A percentile compares a stretch with the other conserved stretches of the same genome.
Conservation (phyloP, 768 basidiomycete species). For the Russula griseocarnosa region DNA sequence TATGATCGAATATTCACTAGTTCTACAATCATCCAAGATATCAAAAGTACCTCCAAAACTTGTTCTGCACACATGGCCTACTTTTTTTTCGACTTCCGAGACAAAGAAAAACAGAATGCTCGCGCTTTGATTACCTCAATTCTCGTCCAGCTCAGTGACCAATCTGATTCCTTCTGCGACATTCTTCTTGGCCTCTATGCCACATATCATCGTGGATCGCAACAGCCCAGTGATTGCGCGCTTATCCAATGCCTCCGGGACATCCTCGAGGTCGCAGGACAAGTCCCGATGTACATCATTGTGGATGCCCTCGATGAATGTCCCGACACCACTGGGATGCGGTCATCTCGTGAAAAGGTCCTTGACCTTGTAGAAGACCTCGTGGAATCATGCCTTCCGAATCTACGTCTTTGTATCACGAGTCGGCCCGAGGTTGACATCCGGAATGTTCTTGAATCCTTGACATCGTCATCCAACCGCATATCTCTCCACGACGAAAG, state of each 20-base stretch:
- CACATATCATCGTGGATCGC: background rate
- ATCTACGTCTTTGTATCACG: background rate
- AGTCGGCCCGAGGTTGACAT: background rate
- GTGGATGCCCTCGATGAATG: background rate
- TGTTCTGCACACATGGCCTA: background rate
- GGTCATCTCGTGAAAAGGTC: background rate
- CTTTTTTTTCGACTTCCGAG: slow-evolving; percentile 7
- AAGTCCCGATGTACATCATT: background rate
- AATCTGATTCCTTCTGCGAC: background rate
- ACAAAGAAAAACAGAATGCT: slow-evolving; percentile 27
- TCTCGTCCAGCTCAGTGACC: background rate
- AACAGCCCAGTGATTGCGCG: background rate
- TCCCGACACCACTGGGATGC: background rate
- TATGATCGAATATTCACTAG: background rate
- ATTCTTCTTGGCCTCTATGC: background rate
- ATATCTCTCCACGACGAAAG: slow-evolving; percentile 2
- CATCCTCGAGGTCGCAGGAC: background rate
- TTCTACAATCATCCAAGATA: slow-evolving; percentile 1
- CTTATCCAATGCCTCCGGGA: background rate
- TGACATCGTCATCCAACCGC: background rate
- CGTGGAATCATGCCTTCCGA: background rate
- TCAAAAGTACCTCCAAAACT: background rate
- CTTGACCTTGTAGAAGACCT: slow-evolving; percentile 3
- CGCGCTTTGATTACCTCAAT: slow-evolving; percentile 21
- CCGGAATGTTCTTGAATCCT: background rate